phyloP scores from a whole-genome alignment of 2,329 filamentous ascomycete genomes.

The Graphiopsis chlorocephala region DNA sequence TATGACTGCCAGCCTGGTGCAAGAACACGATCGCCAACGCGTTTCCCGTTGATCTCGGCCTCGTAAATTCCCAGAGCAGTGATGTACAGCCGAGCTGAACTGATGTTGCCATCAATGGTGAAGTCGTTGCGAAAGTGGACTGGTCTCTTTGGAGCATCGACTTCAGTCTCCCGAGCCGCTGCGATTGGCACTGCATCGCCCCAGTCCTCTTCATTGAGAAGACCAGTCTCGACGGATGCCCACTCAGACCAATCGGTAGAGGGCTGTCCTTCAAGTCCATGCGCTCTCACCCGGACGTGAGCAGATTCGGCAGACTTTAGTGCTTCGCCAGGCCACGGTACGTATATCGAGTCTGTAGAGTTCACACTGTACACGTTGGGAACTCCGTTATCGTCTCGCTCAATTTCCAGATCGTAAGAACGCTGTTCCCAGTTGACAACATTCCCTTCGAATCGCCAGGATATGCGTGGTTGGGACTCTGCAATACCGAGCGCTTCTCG shows the following conservation, averaged over 20 bases:
- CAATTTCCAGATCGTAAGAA: constrained; percentile 2
- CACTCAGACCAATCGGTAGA: constrained; percentile 5
- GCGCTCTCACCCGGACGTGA: constrained; percentile 3
- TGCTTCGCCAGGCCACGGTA: constrained; percentile 2
- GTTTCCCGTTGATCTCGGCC: constrained; percentile 43
- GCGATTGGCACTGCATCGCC: constrained; percentile 4
- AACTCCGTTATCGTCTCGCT: not conserved
- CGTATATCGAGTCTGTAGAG: constrained; percentile 3
- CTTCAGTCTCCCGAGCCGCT: constrained; percentile 1
- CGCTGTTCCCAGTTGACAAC: constrained; percentile 5
- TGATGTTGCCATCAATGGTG: not conserved
- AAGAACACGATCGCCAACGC: constrained; percentile 35
- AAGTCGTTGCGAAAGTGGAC: not conserved
- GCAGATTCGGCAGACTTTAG: not conserved
- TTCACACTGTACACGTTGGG: not conserved
- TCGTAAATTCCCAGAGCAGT: constrained; percentile 5
- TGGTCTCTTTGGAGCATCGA: not conserved
- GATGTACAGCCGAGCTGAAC: constrained; percentile 8
- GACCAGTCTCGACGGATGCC: constrained; percentile 1
- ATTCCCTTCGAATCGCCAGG: constrained; percentile 9
- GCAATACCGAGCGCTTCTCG: not conserved
- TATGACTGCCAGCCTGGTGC: constrained; percentile 56
- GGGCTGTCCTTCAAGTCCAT: constrained; percentile 2
- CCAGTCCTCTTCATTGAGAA: constrained; percentile 1
- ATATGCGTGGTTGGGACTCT: constrained; percentile 3